Evolutionary conservation across 768 basidiomycete genomes (phyloP).

Genomic region (Suillus discolor): DNA sequence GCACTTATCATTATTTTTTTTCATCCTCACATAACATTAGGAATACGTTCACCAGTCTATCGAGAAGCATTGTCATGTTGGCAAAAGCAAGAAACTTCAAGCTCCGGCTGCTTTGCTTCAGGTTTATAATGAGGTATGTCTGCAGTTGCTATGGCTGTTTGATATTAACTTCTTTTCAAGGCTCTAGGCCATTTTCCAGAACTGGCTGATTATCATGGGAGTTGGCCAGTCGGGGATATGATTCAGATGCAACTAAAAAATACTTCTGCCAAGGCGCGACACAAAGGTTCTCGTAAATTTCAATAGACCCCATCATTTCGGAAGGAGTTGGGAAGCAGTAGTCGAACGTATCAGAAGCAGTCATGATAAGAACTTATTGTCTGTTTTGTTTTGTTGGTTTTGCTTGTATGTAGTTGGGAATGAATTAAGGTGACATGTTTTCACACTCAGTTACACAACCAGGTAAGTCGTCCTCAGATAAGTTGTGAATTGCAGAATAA

Average conservation of each 20-base stretch:
- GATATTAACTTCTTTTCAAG: no score
- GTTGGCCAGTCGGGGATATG: slow-evolving; percentile 4
- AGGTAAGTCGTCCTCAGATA: neutral
- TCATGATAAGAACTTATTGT: no score
- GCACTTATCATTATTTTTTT: no score
- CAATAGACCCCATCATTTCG: no score
- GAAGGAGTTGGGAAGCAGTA: no score
- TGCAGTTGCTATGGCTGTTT: no score
- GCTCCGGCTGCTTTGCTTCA: no score
- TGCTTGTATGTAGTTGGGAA: no score
- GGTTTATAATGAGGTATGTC: no score
- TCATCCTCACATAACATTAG: neutral
- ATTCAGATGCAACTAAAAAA: slow-evolving; percentile 9
- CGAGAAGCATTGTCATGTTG: neutral
- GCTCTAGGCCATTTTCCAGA: neutral
- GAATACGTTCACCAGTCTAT: neutral
- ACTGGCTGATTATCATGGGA: neutral
- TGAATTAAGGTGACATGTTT: no score
- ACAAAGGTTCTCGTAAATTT: neutral
- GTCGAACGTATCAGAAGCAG: no score
- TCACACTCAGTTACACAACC: neutral
- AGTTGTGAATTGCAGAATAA: neutral
- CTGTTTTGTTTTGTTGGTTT: no score
- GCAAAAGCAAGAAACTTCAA: neutral
- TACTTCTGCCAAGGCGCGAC: neutral